Percentiles rank a stretch among this genome's conserved stretches.
Evolutionary conservation across 73 alveolate species (phyloP).

Genomic region (Vitrella brassicaformis): DNA sequence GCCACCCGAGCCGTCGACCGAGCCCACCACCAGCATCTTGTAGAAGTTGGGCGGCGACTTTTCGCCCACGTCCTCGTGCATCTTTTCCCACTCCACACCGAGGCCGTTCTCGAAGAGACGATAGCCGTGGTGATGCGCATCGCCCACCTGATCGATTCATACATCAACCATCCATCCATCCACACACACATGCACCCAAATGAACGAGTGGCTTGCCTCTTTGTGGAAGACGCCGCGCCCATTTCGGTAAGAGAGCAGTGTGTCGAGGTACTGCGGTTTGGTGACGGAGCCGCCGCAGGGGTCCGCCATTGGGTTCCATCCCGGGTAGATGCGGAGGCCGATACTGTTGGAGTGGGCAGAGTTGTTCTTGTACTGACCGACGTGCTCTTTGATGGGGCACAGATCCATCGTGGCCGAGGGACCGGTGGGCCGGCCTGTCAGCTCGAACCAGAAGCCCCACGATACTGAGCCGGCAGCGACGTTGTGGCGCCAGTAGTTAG

Average conservation of each 20-base stretch:
- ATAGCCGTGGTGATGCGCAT: neutral
- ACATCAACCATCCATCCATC: too few species aligned
- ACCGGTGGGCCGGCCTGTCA: constrained; percentile 49
- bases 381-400: constrained; percentile 56
- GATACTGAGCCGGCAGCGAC: constrained; percentile 72
- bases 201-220: too few species aligned
- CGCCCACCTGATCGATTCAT: too few species aligned
- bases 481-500: constrained; percentile 49
- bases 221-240: neutral
- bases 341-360: constrained; percentile 48
- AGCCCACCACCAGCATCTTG: neutral
- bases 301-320: neutral
- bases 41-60: too few species aligned
- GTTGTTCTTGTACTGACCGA: constrained; percentile 59
- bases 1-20: neutral
- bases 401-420: constrained; percentile 50
- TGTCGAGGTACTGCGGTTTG: neutral
- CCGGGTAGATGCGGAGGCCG: neutral
- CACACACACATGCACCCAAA: too few species aligned
- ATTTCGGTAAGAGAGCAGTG: neutral
- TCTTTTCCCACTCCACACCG: neutral
- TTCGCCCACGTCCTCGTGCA: neutral
- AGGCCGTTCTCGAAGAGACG: neutral
- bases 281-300: neutral
- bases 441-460: constrained; percentile 75